Evolutionary conservation across 345 rosid species (phyloP).

Genomic region (Citrus medica): DNA sequence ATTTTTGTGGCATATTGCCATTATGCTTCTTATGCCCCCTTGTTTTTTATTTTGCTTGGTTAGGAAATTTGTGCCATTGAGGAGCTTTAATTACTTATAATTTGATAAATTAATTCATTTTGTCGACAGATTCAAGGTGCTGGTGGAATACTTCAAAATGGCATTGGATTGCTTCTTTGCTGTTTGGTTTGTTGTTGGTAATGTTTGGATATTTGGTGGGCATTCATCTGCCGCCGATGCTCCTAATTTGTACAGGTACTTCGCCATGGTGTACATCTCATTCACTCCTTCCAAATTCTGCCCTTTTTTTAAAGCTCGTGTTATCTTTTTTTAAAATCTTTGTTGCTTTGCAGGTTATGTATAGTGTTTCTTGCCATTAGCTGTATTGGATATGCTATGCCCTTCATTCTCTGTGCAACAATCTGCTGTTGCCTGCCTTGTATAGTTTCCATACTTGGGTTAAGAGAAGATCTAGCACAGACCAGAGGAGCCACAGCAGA

Average conservation of each 20-base stretch:
- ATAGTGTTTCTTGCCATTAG: constrained; percentile 93
- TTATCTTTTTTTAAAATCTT: neutral
- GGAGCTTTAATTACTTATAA: neutral
- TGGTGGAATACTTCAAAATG: constrained; percentile 94
- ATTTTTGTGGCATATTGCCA: neutral
- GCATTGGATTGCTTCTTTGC: constrained; percentile 98
- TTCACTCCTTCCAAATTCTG: neutral
- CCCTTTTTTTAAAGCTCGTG: constrained; percentile 9
- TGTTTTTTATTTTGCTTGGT: neutral
- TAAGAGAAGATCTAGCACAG: constrained; percentile 83
- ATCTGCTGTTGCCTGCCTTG: constrained; percentile 98
- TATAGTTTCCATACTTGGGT: constrained; percentile 87
- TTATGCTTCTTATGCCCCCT: neutral
- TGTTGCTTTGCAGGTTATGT: constrained; percentile 67
- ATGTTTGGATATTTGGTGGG: constrained; percentile 98
- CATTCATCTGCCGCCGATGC: constrained; percentile 84
- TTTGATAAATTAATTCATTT: constrained; percentile 6
- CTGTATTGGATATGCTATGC: constrained; percentile 99
- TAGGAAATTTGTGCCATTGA: neutral
- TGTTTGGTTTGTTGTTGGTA: constrained; percentile 98
- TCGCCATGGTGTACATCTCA: neutral
- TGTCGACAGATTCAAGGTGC: constrained; percentile 62
- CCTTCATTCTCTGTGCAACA: constrained; percentile 94
- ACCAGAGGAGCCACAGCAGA: constrained; percentile 91
- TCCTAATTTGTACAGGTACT: constrained; percentile 93